These are phyloP conservation scores for Arachis monticola DNA, from an alignment of 331 rosid genomes.

Conservation along the genomic window DNA sequence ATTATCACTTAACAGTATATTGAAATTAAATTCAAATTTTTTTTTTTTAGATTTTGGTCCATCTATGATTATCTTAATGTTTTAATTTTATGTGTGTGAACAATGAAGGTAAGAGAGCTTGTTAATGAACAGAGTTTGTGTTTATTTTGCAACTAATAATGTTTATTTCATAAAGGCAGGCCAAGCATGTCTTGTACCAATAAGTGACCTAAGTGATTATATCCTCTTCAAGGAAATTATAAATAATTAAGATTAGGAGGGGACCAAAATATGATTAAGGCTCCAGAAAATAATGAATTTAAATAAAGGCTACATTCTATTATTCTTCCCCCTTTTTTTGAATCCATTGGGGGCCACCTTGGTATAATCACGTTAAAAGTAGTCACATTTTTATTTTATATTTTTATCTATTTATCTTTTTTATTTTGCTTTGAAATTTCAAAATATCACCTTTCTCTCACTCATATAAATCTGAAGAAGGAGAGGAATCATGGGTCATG, in stretches of 20 bases:
- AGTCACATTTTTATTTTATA: constrained; percentile 47
- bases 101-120: neutral
- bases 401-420: constrained; percentile 50
- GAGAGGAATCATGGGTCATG: constrained; percentile 43
- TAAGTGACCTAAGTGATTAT: constrained; percentile 43
- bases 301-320: constrained; percentile 20
- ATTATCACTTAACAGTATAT: too few species aligned
- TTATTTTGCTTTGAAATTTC: constrained; percentile 53
- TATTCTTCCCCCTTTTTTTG: constrained; percentile 31
- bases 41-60: constrained; percentile 10
- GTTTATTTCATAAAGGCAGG: constrained; percentile 57
- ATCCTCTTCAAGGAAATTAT: constrained; percentile 57
- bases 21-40: neutral
- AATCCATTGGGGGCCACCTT: constrained; percentile 47
- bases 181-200: constrained; percentile 59
- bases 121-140: constrained; percentile 19
- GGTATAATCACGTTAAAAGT: constrained; percentile 59
- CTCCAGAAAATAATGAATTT: constrained; percentile 46
- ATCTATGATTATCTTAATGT: constrained; percentile 28
- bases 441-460: constrained; percentile 45
- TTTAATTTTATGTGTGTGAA: neutral
- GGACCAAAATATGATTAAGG: constrained; percentile 52
- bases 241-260: constrained; percentile 33
- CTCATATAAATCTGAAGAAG: constrained; percentile 44
- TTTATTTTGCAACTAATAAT: constrained; percentile 45